phyloP scores from a whole-genome alignment of 1,284 basidiomycete species.

The Puccinia coronata region DNA sequence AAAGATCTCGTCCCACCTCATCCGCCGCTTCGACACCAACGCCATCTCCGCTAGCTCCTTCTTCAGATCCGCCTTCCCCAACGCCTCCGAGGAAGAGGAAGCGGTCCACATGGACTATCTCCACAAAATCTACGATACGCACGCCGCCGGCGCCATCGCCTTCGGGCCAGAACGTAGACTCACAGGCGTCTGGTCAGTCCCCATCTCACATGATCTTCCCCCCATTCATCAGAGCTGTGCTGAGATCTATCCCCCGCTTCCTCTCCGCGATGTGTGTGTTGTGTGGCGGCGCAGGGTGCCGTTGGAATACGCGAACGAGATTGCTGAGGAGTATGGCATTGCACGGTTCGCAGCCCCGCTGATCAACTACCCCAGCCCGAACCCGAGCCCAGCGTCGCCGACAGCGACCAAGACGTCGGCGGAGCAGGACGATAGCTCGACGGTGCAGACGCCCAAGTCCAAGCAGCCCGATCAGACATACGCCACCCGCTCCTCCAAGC shows the following conservation, averaged over 20 bases:
- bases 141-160: slow-evolving; percentile 13
- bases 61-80: slow-evolving; percentile 95
- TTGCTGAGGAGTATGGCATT: slow-evolving; percentile 34
- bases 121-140: slow-evolving; percentile 27
- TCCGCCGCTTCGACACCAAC: slow-evolving; percentile 91
- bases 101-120: slow-evolving; percentile 72
- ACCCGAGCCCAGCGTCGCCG: neutral
- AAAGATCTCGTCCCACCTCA: slow-evolving; percentile 63
- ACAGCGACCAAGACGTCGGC: neutral
- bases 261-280: neutral
- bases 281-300: slow-evolving; percentile 23
- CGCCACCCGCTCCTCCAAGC: slow-evolving; percentile 25
- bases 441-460: neutral
- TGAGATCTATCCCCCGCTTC: neutral
- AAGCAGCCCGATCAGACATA: slow-evolving; percentile 3
- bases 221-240: neutral
- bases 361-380: slow-evolving; percentile 26
- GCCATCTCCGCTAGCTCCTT: slow-evolving; percentile 94
- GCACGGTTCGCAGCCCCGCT: slow-evolving; percentile 20
- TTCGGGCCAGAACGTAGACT: slow-evolving; percentile 21
- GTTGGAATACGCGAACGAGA: slow-evolving; percentile 7
- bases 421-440: neutral
- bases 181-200: slow-evolving; percentile 35
- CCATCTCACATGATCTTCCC: neutral
- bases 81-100: slow-evolving; percentile 76